Base-by-base conservation (phyloP, 176 grass and related monocot genomes). In the Puccinellia tenuiflora region DNA sequence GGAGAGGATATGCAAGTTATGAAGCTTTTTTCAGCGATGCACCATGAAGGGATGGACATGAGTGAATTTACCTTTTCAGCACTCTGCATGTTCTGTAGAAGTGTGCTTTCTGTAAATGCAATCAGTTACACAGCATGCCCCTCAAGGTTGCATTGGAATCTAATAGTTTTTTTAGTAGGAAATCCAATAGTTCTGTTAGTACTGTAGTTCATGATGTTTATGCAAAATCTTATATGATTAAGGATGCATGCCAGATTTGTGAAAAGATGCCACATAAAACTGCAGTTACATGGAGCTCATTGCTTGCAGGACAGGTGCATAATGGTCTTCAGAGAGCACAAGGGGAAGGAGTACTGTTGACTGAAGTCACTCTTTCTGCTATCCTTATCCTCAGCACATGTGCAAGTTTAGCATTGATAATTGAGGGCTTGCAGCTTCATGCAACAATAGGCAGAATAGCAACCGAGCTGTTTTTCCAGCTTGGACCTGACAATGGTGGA, bases 1-100 rank as follows among this genome's bases (percentile, higher is more conserved):
- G 82, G 87, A 83, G 79, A 86, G 37, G 87, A 65, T 54, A 35
- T 82, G 35, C 74, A 92, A 72, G 82, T 80, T 47, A 70, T 84
- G 54, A 63, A 62, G 17, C 84, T 88, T 81, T 94, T 90, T 57
- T 81, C 84, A 75, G 75, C 22, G 76, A 90, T 95, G 93, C 85
- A 80, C 47, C 62, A 6, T 85, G 85, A 90, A 80, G 81, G 74
- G 73, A 48, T 64, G 22, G 54, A 37, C 13, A 78, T 85, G 62
- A 88, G 82, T 78, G 76, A 95, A 88, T 92, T 90, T 81, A 88
- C 85, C 24, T 57, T 92, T 75, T 92, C 16, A 94, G 87, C 60
- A 72, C 83, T 61, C 79, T 94, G 85, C 92, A 50, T 90, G 87
- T 85, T 85, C 90, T 81, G 79, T 70, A 37, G 68, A 62, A 72